Conservation (phyloP, 306 rosid species). For the Castanea mollissima region DNA sequence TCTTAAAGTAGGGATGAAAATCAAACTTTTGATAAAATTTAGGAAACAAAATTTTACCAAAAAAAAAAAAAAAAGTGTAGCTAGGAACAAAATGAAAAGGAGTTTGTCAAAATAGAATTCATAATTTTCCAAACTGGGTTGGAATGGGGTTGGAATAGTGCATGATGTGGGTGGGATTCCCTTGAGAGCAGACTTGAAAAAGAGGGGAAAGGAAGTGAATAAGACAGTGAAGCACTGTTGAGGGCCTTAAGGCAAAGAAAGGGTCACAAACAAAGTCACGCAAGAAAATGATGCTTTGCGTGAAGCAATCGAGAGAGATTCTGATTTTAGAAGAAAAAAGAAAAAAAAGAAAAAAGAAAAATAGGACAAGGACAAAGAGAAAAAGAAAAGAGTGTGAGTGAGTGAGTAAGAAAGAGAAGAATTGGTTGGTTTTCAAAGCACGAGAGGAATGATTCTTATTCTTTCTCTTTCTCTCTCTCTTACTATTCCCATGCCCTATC, state of each 20-base stretch:
- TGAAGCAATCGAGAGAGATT: slow-evolving; percentile 64
- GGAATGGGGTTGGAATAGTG: slow-evolving; percentile 21
- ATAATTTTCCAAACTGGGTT: not conserved
- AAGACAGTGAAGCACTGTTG: slow-evolving; percentile 31
- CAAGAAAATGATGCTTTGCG: slow-evolving; percentile 56
- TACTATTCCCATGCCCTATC: slow-evolving; percentile 17
- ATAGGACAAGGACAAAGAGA: not conserved
- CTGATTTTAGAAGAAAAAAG: slow-evolving; percentile 18
- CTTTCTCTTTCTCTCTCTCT: slow-evolving; percentile 26
- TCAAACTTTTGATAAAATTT: no score
- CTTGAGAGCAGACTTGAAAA: slow-evolving; percentile 22
- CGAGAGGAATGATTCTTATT: slow-evolving; percentile 43
- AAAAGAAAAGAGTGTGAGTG: not conserved
- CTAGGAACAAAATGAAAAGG: not conserved
- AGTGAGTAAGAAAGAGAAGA: not conserved
- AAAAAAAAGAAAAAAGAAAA: not conserved
- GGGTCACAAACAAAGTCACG: slow-evolving; percentile 41
- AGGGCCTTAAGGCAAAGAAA: slow-evolving; percentile 12
- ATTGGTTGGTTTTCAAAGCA: slow-evolving; percentile 33
- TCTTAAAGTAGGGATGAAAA: no score
- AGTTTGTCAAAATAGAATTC: not conserved
- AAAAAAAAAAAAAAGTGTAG: not conserved
- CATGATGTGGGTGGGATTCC: slow-evolving; percentile 23
- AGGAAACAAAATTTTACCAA: no score
- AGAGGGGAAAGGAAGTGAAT: slow-evolving; percentile 35